Evolutionary conservation across 805 yeast species (phyloP).

Genomic region (Saturnispora bothae): DNA sequence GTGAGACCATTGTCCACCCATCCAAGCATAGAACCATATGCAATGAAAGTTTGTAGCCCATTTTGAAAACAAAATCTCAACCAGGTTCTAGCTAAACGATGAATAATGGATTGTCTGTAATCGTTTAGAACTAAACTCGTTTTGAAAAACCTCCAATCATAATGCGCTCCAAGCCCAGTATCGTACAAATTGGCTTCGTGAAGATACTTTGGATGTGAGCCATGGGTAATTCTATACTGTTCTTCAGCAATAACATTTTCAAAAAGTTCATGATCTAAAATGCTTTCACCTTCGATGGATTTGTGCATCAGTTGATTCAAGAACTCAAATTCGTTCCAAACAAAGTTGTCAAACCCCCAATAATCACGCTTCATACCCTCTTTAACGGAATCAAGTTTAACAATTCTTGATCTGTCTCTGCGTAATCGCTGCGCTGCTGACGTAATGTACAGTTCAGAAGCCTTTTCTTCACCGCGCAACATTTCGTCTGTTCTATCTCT

Average conservation of each 20-base stretch:
- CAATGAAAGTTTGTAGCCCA: constrained; percentile 46
- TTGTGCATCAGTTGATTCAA: not conserved
- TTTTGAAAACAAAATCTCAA: constrained; percentile 36
- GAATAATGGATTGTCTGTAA: constrained; percentile 26
- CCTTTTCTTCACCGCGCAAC: constrained; percentile 5
- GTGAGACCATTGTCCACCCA: constrained; percentile 51
- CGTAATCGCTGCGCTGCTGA: not conserved
- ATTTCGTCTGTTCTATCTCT: constrained; percentile 3
- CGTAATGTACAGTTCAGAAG: constrained; percentile 9
- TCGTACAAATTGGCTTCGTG: constrained; percentile 31
- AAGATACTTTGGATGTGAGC: constrained; percentile 28
- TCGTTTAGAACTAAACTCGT: constrained; percentile 16
- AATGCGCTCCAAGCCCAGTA: constrained; percentile 30
- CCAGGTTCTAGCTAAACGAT: constrained; percentile 44
- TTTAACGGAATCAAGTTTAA: constrained; percentile 1
- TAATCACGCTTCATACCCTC: constrained; percentile 5
- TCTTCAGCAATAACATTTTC: constrained; percentile 8
- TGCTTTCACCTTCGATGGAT: not conserved
- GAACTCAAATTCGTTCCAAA: constrained; percentile 12
- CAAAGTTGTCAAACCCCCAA: constrained; percentile 10
- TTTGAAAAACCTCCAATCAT: constrained; percentile 38
- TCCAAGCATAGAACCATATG: constrained; percentile 54
- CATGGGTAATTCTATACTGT: constrained; percentile 9
- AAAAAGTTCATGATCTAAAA: constrained; percentile 10
- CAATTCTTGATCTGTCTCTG: constrained; percentile 4